Percentiles rank a stretch among this genome's conserved stretches.
Evolutionary conservation across 2,329 filamentous ascomycete genomes (phyloP).

Genomic region (Pseudocercospora cruenta): DNA sequence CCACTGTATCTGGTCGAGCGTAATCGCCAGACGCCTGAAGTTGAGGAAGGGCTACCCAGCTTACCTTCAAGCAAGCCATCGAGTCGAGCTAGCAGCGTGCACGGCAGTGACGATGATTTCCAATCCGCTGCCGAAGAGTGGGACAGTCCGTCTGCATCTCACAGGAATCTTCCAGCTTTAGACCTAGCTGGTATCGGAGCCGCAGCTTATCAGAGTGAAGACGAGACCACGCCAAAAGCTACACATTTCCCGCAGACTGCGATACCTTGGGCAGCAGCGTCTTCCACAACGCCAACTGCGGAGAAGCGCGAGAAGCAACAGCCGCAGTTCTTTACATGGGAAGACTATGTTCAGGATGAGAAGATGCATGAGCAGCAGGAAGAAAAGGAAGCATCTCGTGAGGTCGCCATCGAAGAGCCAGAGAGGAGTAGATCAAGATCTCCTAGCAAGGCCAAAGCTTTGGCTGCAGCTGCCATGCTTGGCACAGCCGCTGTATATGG

Average conservation of each 20-base stretch:
- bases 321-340: conserved; percentile 45
- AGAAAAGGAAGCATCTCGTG: conserved; percentile 6
- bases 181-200: not conserved
- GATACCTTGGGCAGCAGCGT: conserved; percentile 14
- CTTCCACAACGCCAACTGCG: conserved; percentile 4
- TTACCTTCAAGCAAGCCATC: conserved; percentile 53
- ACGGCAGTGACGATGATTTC: conserved; percentile 47
- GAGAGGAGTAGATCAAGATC: conserved; percentile 21
- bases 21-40: conserved; percentile 52
- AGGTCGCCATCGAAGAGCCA: not conserved
- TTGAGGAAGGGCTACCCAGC: conserved; percentile 54
- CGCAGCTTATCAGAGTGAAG: not conserved
- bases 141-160: conserved; percentile 8
- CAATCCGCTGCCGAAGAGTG: conserved; percentile 48
- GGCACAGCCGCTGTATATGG: conserved; percentile 35
- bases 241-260: conserved; percentile 40
- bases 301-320: conserved; percentile 31
- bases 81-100: conserved; percentile 44
- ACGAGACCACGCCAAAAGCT: conserved; percentile 68
- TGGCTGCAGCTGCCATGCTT: conserved; percentile 34
- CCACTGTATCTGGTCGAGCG: conserved; percentile 82
- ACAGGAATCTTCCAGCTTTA: not conserved
- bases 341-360: conserved; percentile 41
- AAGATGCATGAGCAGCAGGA: conserved; percentile 28
- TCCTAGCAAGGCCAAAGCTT: conserved; percentile 21